Conservation (phyloP, 2,329 filamentous ascomycete genomes). For the Cladophialophora bantiana region DNA sequence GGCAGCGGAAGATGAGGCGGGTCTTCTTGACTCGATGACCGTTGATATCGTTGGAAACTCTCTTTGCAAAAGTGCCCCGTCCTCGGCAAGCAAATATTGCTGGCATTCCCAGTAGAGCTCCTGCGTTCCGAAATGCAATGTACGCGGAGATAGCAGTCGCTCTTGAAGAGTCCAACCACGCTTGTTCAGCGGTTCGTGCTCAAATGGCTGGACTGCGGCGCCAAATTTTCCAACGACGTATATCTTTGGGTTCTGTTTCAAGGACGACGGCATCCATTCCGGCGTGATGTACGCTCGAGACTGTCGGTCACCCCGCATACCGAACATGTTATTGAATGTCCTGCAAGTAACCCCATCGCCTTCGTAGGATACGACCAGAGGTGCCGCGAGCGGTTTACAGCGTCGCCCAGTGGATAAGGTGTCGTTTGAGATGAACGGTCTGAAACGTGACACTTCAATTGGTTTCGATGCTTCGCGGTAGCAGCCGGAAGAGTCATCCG, state of each 20-base stretch:
- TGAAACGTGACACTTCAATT: not conserved
- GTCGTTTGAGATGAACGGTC: not conserved
- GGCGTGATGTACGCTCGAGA: not conserved
- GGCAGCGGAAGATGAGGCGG: not conserved
- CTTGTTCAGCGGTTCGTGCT: conserved; percentile 3
- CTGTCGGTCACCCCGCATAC: not conserved
- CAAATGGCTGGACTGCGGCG: not conserved
- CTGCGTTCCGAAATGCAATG: not conserved
- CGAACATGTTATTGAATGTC: conserved; percentile 2
- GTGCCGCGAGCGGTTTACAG: not conserved
- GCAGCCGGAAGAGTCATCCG: conserved; percentile 1
- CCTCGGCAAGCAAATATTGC: conserved; percentile 1
- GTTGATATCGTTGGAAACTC: not conserved
- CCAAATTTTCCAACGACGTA: not conserved
- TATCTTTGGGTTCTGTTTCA: conserved; percentile 3
- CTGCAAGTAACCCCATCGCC: not conserved
- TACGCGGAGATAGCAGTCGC: not conserved
- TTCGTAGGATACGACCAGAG: not conserved
- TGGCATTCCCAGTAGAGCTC: conserved; percentile 4
- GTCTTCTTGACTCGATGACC: not conserved
- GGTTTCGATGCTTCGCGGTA: not conserved
- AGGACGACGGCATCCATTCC: not conserved
- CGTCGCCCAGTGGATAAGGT: not conserved
- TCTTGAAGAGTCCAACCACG: conserved; percentile 4
- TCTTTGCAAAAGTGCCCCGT: not conserved